Evolutionary conservation across 1,284 basidiomycete species (phyloP).

Genomic region (Puccinia polysora): DNA sequence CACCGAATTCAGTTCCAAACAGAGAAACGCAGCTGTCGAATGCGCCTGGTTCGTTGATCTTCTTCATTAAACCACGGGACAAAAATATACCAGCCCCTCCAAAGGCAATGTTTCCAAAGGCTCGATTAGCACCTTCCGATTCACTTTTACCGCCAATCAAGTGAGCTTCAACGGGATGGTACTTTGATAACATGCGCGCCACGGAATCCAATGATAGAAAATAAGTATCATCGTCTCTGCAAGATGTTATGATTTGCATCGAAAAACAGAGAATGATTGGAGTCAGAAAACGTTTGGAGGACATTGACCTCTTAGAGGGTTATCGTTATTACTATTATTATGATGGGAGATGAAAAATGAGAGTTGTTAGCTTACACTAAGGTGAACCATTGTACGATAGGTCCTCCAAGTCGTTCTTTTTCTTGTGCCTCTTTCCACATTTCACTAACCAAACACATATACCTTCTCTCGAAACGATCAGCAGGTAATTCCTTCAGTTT

Average conservation of each 20-base stretch:
- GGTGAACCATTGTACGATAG: slow-evolving; percentile 48
- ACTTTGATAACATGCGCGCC: slow-evolving; percentile 44
- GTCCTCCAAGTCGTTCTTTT: slow-evolving; percentile 43
- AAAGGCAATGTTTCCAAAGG: slow-evolving; percentile 47
- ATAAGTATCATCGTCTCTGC: slow-evolving; percentile 50
- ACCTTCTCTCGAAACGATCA: slow-evolving; percentile 48
- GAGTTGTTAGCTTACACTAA: slow-evolving; percentile 45
- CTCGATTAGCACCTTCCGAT: slow-evolving; percentile 44
- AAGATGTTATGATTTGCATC: too few species aligned
- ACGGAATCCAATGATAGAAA: slow-evolving; percentile 47
- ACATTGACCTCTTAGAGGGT: not conserved
- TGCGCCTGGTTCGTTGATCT: slow-evolving; percentile 46
- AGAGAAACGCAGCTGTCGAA: slow-evolving; percentile 42
- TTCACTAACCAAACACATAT: slow-evolving; percentile 48
- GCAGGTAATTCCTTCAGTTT: slow-evolving; percentile 45
- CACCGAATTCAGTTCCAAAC: slow-evolving; percentile 29
- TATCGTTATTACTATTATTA: not conserved
- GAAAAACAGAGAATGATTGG: not conserved
- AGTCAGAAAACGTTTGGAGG: too few species aligned
- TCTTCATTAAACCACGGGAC: slow-evolving; percentile 44
- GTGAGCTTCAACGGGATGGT: slow-evolving; percentile 39
- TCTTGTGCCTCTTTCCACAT: slow-evolving; percentile 45
- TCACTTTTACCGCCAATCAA: slow-evolving; percentile 48
- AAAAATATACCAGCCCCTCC: slow-evolving; percentile 48
- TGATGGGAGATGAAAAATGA: not conserved